Evolutionary conservation across 2,329 filamentous ascomycete genomes (phyloP), one percentile per base, ranked within the genome.

Genomic region (Aspergillus oerlinghausenensis): DNA sequence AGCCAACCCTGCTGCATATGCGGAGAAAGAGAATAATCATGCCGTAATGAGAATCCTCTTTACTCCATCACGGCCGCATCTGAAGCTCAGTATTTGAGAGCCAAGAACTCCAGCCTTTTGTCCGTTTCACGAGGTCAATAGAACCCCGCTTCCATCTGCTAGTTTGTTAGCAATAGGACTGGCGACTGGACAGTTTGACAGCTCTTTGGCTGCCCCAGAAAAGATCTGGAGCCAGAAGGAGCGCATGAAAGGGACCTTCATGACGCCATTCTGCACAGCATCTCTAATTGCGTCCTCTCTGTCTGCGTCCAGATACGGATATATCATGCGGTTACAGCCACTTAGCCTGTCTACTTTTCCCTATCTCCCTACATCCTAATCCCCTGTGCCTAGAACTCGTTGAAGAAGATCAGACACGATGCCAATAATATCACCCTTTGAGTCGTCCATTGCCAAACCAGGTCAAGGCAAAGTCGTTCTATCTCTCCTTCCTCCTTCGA

Each of bases 391-490:
- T 32, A 50, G 38, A 42, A 43, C 52, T 51, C 54, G 35, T 55
- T 47, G 48, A 52, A 51, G 42, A 60, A 43, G 43, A 65, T 66
- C 62, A 59, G 55, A 60, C 60, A 61, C 58, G 51, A 70, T 70
- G 65, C 74, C 70, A 8, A 67, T 74, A 55, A 74, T 75, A 60
- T 91, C 87, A n/a, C 90, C 91, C 8, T 96, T 95, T 70, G 85
- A 88, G 51, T 79, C 84, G 52, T 89, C 89, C 28, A 82, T 87
- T 42, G 89, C 89, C 25, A 80, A 81, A 53, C 84, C 92, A 23
- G 94, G 94, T 56, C 82, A 90, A 69, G 94, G 94, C 59, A 82
- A 81, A 62, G 88, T 97, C 63, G 80, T 91, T 53, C 85, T 91
- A 56, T 84, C 84, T 21, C 77, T 89, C 5, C 81, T 92, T 9